A percentile compares a stretch with the other conserved stretches of the same genome.
Conservation (phyloP, 2,329 filamentous ascomycete species). For the Colletotrichum gigasporum region DNA sequence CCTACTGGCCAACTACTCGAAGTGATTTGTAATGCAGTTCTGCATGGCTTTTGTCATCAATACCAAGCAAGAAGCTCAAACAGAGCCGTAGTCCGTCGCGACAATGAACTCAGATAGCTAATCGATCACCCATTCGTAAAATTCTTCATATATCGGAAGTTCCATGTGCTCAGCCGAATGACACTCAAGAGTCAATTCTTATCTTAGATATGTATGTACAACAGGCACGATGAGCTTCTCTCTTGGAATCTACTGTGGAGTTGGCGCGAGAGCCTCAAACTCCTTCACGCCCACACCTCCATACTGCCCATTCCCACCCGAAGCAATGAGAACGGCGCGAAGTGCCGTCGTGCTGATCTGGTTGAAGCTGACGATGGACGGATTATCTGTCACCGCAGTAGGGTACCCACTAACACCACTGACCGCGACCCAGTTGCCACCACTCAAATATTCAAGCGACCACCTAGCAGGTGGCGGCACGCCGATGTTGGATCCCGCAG, state of each 20-base stretch:
- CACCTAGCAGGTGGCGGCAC: slow-evolving; percentile 41
- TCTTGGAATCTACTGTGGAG: background rate
- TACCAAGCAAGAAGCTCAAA: too few species aligned
- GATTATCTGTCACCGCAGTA: slow-evolving; percentile 37
- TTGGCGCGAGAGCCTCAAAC: slow-evolving; percentile 11
- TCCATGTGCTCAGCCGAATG: too few species aligned
- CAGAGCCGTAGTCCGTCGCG: too few species aligned
- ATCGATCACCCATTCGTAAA: too few species aligned
- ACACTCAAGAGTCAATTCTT: too few species aligned
- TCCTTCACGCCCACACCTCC: slow-evolving; percentile 11
- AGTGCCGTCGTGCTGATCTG: slow-evolving; percentile 37
- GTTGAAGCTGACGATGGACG: slow-evolving; percentile 38
- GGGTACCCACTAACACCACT: slow-evolving; percentile 35
- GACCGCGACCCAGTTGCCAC: slow-evolving; percentile 34
- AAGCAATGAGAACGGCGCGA: slow-evolving; percentile 35
- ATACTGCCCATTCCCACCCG: slow-evolving; percentile 24
- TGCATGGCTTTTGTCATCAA: too few species aligned
- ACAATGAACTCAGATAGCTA: too few species aligned
- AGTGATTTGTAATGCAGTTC: too few species aligned
- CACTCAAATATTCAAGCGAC: slow-evolving; percentile 38
- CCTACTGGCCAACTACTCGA: too few species aligned
- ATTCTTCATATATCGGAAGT: too few species aligned
- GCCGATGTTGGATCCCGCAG: slow-evolving; percentile 40
- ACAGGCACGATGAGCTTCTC: background rate
- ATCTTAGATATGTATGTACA: too few species aligned